These are phyloP conservation scores for Apiotrichum montevideense DNA, from an alignment of 1,284 basidiomycete species.

Conservation along the genomic window DNA sequence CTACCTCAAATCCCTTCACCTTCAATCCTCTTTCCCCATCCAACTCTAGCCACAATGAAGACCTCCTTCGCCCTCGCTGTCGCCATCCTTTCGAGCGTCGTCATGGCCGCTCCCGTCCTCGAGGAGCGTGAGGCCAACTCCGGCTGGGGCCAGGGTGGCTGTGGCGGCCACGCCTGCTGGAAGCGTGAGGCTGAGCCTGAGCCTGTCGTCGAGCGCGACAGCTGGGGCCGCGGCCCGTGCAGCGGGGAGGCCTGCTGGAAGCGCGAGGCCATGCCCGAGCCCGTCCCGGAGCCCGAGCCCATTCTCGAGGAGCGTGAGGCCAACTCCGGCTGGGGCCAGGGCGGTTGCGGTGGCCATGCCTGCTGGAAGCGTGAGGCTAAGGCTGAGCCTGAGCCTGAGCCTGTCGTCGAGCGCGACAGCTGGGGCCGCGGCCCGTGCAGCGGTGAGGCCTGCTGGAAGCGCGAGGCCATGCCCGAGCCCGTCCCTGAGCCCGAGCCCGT, in stretches of 20 bases:
- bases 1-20: too few species aligned
- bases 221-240: not conserved
- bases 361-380: not conserved
- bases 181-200: slow-evolving; percentile 16
- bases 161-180: slow-evolving; percentile 7
- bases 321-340: not conserved
- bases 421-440: not conserved
- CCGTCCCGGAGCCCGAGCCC: slow-evolving; percentile 7
- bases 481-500: slow-evolving; percentile 9
- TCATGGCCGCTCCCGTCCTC: slow-evolving; percentile 26
- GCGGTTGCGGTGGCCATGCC: slow-evolving; percentile 2
- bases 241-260: not conserved
- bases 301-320: slow-evolving; percentile 2
- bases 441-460: not conserved
- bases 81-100: slow-evolving; percentile 15
- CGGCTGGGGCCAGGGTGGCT: not conserved
- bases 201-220: slow-evolving; percentile 7
- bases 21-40: not conserved
- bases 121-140: slow-evolving; percentile 8
- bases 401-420: not conserved
- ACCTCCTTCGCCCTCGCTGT: slow-evolving; percentile 19
- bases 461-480: not conserved
- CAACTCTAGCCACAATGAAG: slow-evolving; percentile 21
- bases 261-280: not conserved
- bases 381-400: not conserved